Evolutionary conservation across 1,284 basidiomycete species (phyloP).

Genomic region (Kwoniella shivajii): DNA sequence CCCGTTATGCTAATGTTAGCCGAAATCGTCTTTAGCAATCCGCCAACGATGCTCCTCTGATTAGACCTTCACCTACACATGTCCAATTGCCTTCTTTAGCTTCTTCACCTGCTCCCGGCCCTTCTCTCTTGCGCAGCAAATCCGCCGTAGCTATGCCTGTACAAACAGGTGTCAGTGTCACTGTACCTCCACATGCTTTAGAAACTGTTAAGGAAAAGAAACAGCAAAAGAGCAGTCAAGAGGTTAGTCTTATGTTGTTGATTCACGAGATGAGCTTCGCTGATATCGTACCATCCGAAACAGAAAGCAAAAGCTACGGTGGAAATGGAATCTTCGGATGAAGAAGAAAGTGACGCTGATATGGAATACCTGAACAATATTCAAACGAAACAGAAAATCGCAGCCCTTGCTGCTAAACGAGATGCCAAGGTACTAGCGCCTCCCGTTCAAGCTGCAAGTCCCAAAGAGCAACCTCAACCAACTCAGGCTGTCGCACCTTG

Average conservation of each 20-base stretch:
- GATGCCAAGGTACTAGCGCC: conserved; percentile 17
- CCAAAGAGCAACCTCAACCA: neutral
- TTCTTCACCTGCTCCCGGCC: conserved; percentile 31
- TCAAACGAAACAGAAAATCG: conserved; percentile 40
- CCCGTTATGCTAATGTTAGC: conserved; percentile 1
- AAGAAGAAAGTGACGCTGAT: conserved; percentile 39
- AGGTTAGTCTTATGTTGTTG: conserved; percentile 9
- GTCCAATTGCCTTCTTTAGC: conserved; percentile 30
- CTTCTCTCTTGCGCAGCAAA: conserved; percentile 41
- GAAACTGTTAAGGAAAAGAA: conserved; percentile 6
- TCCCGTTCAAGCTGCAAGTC: neutral
- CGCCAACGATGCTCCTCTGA: conserved; percentile 1
- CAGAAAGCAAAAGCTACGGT: conserved; percentile 9
- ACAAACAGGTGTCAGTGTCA: conserved; percentile 47
- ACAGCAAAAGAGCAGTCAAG: conserved; percentile 16
- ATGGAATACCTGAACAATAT: conserved; percentile 45
- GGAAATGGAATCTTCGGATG: conserved; percentile 33
- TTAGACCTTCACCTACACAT: conserved; percentile 41
- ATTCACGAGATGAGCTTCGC: too few species aligned
- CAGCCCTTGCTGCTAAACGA: conserved; percentile 38
- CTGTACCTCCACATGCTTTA: conserved; percentile 22
- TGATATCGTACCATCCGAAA: neutral
- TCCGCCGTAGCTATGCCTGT: conserved; percentile 50
- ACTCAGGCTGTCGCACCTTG: conserved; percentile 13
- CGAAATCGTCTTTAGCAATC: conserved; percentile 7